phyloP scores from a whole-genome alignment of 257 asterid species.

The Asclepias syriaca region DNA sequence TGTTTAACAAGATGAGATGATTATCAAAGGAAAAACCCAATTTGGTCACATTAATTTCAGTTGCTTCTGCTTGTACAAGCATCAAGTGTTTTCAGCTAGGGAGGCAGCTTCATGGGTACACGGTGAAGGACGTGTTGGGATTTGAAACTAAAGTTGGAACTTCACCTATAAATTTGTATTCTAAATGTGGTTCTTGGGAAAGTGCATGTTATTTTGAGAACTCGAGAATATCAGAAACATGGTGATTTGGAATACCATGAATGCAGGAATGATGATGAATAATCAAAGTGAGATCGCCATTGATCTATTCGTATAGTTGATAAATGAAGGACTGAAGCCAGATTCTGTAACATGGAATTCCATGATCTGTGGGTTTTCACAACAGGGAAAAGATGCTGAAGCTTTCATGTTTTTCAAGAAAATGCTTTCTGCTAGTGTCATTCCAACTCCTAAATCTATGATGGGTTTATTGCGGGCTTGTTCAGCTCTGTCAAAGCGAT shows the following conservation, averaged over 20 bases:
- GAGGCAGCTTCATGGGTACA: conserved; percentile 63
- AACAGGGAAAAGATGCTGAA: conserved; percentile 44
- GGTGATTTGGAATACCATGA: conserved; percentile 82
- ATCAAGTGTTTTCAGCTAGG: conserved; percentile 52
- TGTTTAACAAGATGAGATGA: conserved; percentile 58
- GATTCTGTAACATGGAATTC: conserved; percentile 83
- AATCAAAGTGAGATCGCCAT: conserved; percentile 47
- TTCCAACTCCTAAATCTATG: conserved; percentile 43
- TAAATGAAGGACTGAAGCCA: conserved; percentile 41
- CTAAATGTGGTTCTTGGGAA: conserved; percentile 65
- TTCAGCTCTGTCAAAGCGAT: conserved; percentile 40
- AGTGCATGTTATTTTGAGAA: conserved; percentile 65
- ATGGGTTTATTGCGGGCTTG: conserved; percentile 70
- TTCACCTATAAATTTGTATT: conserved; percentile 74
- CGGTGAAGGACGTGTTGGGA: conserved; percentile 34
- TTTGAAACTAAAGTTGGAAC: conserved; percentile 54
- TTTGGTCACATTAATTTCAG: conserved; percentile 52
- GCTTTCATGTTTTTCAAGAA: conserved; percentile 62
- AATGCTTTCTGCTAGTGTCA: conserved; percentile 43
- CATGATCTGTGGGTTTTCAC: conserved; percentile 73
- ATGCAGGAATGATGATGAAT: conserved; percentile 71
- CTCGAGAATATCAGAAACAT: conserved; percentile 46
- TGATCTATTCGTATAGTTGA: conserved; percentile 49
- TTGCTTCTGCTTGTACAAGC: conserved; percentile 62
- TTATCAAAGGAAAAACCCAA: conserved; percentile 37